phyloP scores from a whole-genome alignment of 2,329 filamentous ascomycete species.

The Penicillium sp. region DNA sequence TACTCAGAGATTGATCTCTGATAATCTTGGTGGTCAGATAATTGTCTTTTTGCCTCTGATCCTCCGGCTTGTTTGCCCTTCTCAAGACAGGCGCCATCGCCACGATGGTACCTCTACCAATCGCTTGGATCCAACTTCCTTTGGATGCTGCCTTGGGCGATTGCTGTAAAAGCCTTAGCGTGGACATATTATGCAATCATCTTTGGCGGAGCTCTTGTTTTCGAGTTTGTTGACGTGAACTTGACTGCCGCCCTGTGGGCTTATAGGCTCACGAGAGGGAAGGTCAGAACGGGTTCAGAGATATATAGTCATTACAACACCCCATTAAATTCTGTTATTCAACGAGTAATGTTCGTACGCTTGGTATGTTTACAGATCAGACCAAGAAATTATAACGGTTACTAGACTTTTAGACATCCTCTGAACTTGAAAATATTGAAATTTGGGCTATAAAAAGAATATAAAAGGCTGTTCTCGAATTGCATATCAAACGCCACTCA shows the following conservation, averaged over 20 bases:
- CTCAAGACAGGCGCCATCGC: constrained; percentile 53
- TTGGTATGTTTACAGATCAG: neutral
- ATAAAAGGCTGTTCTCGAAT: too few relatives aligned
- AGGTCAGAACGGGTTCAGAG: neutral
- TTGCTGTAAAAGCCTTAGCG: constrained; percentile 47
- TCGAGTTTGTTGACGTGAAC: constrained; percentile 20
- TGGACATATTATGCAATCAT: constrained; percentile 26
- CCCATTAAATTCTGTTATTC: neutral
- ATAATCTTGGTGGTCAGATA: too few relatives aligned
- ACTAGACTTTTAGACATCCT: neutral
- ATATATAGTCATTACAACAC: neutral
- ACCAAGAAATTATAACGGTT: neutral
- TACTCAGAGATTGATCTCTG: neutral
- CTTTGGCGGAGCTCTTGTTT: constrained; percentile 25
- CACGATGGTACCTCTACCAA: constrained; percentile 68
- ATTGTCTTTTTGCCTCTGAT: too few relatives aligned
- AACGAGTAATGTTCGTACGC: neutral
- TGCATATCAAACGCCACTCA: neutral
- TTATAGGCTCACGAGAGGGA: constrained; percentile 9
- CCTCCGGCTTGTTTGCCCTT: neutral
- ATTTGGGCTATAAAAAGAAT: neutral
- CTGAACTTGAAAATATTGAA: neutral
- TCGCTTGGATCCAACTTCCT: constrained; percentile 65
- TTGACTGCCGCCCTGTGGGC: constrained; percentile 9
- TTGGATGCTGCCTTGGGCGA: constrained; percentile 70